These are phyloP conservation scores for Fragaria vesca DNA, from an alignment of 306 rosid species.

Conservation along the genomic window DNA sequence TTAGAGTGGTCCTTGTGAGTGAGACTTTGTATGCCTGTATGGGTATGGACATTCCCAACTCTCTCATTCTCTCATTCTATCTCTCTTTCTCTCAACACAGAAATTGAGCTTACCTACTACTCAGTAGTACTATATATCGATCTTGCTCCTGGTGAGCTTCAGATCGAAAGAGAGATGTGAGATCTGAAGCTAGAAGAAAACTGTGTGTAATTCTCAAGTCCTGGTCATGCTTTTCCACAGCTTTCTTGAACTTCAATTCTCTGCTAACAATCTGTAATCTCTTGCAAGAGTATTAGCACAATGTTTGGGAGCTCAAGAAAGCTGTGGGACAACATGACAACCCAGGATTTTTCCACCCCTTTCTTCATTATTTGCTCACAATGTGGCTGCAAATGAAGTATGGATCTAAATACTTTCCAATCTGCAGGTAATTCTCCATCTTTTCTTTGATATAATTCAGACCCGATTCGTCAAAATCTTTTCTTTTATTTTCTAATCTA, in stretches of 20 bases:
- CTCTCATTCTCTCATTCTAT: slow-evolving; percentile 7
- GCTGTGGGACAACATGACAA: slow-evolving; percentile 96
- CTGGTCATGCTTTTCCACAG: slow-evolving; percentile 98
- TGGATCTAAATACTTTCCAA: slow-evolving; percentile 1
- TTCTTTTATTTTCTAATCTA: neutral
- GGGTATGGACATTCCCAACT: slow-evolving; percentile 25
- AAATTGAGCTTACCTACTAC: neutral
- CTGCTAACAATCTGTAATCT: slow-evolving; percentile 18
- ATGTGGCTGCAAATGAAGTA: too few relatives aligned
- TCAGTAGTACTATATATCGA: neutral
- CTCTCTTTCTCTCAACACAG: slow-evolving; percentile 18
- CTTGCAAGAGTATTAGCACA: slow-evolving; percentile 17
- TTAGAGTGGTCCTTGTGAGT: slow-evolving; percentile 69
- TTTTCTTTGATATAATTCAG: neutral
- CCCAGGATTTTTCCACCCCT: slow-evolving; percentile 36
- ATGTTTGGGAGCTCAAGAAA: slow-evolving; percentile 81
- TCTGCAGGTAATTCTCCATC: slow-evolving; percentile 10
- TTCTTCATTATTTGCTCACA: neutral
- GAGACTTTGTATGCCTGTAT: slow-evolving; percentile 30
- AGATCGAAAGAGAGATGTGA: slow-evolving; percentile 13
- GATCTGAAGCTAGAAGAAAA: slow-evolving; percentile 41
- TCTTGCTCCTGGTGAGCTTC: neutral
- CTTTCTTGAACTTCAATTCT: slow-evolving; percentile 91
- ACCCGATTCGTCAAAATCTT: neutral
- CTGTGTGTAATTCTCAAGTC: slow-evolving; percentile 32